Conservation (phyloP, 441 rosid species). For the Euphorbia neoarborescens region DNA sequence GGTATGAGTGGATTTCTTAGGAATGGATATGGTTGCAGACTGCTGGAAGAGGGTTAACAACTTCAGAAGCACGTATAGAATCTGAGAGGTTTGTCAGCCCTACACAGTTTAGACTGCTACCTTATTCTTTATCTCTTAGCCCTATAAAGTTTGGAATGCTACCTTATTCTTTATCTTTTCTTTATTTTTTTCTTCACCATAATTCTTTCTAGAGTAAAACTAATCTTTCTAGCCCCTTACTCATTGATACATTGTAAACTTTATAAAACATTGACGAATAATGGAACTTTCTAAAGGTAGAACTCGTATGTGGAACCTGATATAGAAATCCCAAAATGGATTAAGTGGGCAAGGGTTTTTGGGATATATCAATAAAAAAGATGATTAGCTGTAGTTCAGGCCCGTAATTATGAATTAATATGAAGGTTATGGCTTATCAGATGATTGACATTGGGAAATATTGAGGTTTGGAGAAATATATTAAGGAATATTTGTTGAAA, state of each 20-base stretch:
- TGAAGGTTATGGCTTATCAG: neutral
- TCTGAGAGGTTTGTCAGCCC: conserved; percentile 28
- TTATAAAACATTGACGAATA: neutral
- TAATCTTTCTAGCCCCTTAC: neutral
- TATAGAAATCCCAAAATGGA: neutral
- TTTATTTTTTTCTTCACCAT: neutral
- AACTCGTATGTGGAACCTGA: neutral
- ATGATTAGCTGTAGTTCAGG: neutral
- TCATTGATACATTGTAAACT: neutral
- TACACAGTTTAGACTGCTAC: conserved; percentile 5
- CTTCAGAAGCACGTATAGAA: conserved; percentile 16
- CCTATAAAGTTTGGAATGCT: conserved; percentile 6
- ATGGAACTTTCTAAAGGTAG: neutral
- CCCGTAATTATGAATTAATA: neutral
- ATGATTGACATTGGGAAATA: neutral
- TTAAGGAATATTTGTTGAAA: neutral
- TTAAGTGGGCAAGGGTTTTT: neutral
- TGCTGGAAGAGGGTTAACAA: conserved; percentile 11
- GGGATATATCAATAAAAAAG: neutral
- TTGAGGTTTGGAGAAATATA: neutral
- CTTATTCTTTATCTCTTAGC: conserved; percentile 9
- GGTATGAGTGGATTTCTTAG: conserved; percentile 15
- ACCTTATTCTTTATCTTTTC: neutral
- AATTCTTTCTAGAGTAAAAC: neutral
- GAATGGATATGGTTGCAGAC: conserved; percentile 25